Base-by-base conservation (phyloP, 176 grass and related monocot species). In the Eremochloa ophiuroides region DNA sequence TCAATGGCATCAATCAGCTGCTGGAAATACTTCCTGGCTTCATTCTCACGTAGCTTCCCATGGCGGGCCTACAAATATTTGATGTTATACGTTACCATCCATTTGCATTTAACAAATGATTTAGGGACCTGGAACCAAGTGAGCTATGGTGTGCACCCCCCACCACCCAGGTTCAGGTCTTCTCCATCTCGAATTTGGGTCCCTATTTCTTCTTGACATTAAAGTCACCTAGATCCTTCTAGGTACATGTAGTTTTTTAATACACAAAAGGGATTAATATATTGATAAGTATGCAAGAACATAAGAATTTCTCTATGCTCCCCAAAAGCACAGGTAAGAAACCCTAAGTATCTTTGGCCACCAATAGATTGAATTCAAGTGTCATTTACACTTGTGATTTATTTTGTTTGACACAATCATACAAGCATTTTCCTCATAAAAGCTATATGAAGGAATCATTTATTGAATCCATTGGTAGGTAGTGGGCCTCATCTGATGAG, bases 1-100 rank as follows among this genome's bases (percentile, higher is more conserved):
- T 91, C 78, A 85, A 94, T 86, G 69, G 92, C 92, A 89, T 94
- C 92, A 66, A 97, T 89, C 80, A 97, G 89, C 83, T 97, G 92
- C 74, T 97, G 94, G 73, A 97, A 97, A 42, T 92, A 97, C 37
- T 83, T 89, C 78, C 94, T 87, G 66, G 87, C 86, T 89, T 97
- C 89, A 88, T 85, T 51, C 68, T 94, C 92, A 43, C 42, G 73
- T 75, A 97, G 83, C 66, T 89, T 97, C 38, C 92, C 87, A 85
- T 88, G 68, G 58, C 84, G 90, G 40, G 90, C 96, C 96, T 98
- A 64, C 38, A 85, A 10, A 78, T 66, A 71, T 73, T 66, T 60
- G 12, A 73, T 64, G 1, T 4, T 66, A 42, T 46, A 17, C 23
- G 15, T 27, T 72, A 50, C 27, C 16, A 37, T 12, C 56, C 3